Conservation (phyloP, 768 basidiomycete species). For the Macrolepiota dolichaula region DNA sequence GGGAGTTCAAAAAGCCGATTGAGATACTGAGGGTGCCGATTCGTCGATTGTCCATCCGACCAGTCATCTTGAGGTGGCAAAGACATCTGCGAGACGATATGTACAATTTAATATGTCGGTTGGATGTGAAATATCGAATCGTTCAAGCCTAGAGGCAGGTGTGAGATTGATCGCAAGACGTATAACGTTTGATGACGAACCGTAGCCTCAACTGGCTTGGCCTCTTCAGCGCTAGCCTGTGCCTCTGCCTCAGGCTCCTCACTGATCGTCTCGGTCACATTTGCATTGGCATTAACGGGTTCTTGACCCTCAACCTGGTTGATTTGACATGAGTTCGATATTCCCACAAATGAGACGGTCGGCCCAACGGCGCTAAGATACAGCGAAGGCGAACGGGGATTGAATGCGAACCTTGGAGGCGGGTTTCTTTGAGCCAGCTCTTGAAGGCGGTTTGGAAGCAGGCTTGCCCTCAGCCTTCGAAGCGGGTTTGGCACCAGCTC, state of each 20-base stretch:
- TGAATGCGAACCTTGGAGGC: slow-evolving; percentile 49
- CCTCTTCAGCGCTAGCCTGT: slow-evolving; percentile 29
- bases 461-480: slow-evolving; percentile 40
- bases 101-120: background rate
- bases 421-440: slow-evolving; percentile 61
- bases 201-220: slow-evolving; percentile 11
- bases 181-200: background rate
- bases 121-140: slow-evolving; percentile 1
- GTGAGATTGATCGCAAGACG: background rate
- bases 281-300: slow-evolving; percentile 30
- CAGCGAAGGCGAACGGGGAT: background rate
- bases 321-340: slow-evolving; percentile 16
- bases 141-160: background rate
- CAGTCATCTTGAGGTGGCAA: background rate
- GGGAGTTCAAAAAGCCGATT: slow-evolving; percentile 5
- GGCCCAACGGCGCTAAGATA: slow-evolving; percentile 7
- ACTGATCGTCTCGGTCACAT: slow-evolving; percentile 45
- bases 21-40: background rate
- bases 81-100: background rate
- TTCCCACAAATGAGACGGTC: slow-evolving; percentile 3
- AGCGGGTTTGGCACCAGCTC: slow-evolving; percentile 36
- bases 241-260: slow-evolving; percentile 50
- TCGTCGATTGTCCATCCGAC: background rate
- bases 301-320: slow-evolving; percentile 36
- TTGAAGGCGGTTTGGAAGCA: slow-evolving; percentile 53